Conservation (phyloP, 257 asterid genomes). For the Buddleja alternifolia region DNA sequence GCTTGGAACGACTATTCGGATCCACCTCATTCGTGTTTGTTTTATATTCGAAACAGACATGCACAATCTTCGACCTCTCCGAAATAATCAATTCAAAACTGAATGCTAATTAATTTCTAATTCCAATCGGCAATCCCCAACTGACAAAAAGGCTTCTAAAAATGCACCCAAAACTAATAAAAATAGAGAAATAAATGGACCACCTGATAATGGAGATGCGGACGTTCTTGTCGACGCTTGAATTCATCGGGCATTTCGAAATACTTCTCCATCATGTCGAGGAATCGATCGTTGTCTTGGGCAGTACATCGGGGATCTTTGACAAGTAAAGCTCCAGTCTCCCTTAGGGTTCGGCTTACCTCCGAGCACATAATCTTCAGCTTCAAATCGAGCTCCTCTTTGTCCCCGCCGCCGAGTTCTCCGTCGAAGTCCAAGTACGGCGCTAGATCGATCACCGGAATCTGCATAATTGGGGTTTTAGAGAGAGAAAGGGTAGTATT, state of each 20-base stretch:
- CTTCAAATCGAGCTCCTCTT: conserved; percentile 41
- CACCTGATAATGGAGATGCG: conserved; percentile 93
- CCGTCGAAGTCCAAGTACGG: conserved; percentile 53
- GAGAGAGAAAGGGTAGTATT: conserved; percentile 13
- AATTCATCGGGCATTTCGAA: conserved; percentile 79
- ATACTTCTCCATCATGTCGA: conserved; percentile 93
- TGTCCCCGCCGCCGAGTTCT: conserved; percentile 22
- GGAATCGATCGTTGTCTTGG: conserved; percentile 75
- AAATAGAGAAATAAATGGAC: conserved; percentile 26
- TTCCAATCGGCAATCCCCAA: conserved; percentile 5
- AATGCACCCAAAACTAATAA: background rate
- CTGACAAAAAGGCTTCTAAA: background rate
- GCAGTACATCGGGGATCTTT: conserved; percentile 93
- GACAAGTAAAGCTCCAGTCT: conserved; percentile 90
- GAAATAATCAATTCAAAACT: background rate
- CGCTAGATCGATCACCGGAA: conserved; percentile 80
- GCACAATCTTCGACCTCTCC: too few relatives aligned
- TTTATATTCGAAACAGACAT: too few relatives aligned
- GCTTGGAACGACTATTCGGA: too few relatives aligned
- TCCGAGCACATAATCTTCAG: conserved; percentile 63
- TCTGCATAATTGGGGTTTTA: conserved; percentile 45
- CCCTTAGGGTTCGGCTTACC: conserved; percentile 86
- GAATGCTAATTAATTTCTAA: background rate
- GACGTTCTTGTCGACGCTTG: conserved; percentile 87
- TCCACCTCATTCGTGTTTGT: too few relatives aligned